These are phyloP conservation scores for Fusarium acutatum DNA, from an alignment of 2,329 filamentous ascomycete genomes.

Conservation along the genomic window DNA sequence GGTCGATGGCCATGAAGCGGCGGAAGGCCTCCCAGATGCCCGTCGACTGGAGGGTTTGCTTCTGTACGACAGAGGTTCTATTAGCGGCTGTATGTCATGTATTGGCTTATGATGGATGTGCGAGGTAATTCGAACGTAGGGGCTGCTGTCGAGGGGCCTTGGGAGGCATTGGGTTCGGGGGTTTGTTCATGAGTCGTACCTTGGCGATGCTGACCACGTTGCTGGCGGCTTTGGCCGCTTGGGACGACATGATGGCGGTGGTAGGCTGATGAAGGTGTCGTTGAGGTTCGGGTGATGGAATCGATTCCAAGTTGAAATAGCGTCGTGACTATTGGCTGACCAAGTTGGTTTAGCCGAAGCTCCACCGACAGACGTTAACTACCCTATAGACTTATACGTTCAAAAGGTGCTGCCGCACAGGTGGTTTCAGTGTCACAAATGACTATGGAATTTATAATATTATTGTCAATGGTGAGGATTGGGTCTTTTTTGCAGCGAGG, in stretches of 20 bases:
- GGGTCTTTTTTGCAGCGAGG: accelerated
- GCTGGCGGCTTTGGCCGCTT: slow-evolving; percentile 65
- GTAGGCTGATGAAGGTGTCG: slow-evolving; percentile 32
- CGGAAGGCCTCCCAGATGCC: slow-evolving; percentile 90
- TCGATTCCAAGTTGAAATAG: slow-evolving; percentile 43
- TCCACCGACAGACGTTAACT: slow-evolving; percentile 28
- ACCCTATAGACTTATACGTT: slow-evolving; percentile 16
- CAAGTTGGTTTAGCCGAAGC: slow-evolving; percentile 38
- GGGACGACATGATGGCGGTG: slow-evolving; percentile 65
- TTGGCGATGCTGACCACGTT: slow-evolving; percentile 65
- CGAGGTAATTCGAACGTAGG: slow-evolving; percentile 27
- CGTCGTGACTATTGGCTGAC: slow-evolving; percentile 41
- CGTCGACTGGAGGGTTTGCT: slow-evolving; percentile 92
- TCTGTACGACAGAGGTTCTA: slow-evolving; percentile 62
- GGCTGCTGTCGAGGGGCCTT: slow-evolving; percentile 19
- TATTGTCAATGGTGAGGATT: accelerated
- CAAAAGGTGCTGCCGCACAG: neutral
- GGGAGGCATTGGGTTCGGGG: slow-evolving; percentile 25
- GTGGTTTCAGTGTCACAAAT: neutral
- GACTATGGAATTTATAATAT: neutral
- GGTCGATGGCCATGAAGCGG: slow-evolving; percentile 80
- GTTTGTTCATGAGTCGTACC: slow-evolving; percentile 52
- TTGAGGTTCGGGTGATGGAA: slow-evolving; percentile 40
- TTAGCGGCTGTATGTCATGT: slow-evolving; percentile 13
- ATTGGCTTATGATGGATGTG: slow-evolving; percentile 5